Conservation (phyloP, 2,329 filamentous ascomycete genomes). For the Fusarium sp. region DNA sequence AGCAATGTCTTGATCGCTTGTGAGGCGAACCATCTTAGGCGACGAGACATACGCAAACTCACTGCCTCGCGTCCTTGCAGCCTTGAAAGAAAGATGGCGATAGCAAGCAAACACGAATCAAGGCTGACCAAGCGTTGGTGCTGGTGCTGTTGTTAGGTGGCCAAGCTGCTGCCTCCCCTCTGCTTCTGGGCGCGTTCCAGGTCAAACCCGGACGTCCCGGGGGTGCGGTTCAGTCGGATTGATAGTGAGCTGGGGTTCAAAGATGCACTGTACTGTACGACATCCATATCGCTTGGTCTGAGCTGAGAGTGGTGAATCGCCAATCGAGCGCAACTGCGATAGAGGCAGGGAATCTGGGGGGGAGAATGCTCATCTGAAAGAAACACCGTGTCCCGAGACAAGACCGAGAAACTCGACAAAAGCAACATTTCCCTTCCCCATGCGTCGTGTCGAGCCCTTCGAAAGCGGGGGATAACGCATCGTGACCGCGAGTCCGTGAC, state of each 20-base stretch:
- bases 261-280: background rate
- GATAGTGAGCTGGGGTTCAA: background rate
- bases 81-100: background rate
- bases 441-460: slow-evolving; percentile 9
- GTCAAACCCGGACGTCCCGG: slow-evolving; percentile 9
- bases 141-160: background rate
- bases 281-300: background rate
- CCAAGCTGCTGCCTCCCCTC: background rate
- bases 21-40: background rate
- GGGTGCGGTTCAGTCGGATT: slow-evolving; percentile 6
- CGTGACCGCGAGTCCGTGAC: slow-evolving; percentile 44
- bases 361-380: background rate
- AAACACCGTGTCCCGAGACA: slow-evolving; percentile 11
- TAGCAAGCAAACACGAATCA: background rate
- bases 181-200: slow-evolving; percentile 3
- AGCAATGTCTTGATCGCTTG: background rate
- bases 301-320: background rate
- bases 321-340: background rate
- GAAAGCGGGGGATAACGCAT: slow-evolving; percentile 30
- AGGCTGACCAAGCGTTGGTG: slow-evolving; percentile 22
- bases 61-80: background rate
- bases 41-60: slow-evolving; percentile 20
- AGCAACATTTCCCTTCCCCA: background rate
- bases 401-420: slow-evolving; percentile 5
- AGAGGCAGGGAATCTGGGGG: background rate